Conservation (phyloP, 257 asterid species). For the Salvia hispanica region DNA sequence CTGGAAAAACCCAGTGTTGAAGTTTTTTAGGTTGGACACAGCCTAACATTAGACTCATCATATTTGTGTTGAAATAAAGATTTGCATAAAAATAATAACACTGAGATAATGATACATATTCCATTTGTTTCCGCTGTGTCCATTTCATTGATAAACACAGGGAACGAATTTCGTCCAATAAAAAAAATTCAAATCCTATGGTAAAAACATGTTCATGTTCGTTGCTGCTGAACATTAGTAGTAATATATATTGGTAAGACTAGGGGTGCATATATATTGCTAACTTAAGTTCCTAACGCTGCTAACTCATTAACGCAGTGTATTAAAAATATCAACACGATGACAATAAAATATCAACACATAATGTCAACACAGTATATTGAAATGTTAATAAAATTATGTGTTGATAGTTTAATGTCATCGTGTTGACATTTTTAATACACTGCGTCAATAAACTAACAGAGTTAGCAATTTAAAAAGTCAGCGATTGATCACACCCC, state of each 20-base stretch:
- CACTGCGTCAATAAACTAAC: too few relatives aligned
- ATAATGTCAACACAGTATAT: too few relatives aligned
- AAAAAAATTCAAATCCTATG: neutral
- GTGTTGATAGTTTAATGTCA: too few relatives aligned
- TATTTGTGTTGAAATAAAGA: neutral
- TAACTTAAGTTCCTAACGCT: neutral
- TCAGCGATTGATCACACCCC: too few relatives aligned
- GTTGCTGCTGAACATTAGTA: neutral
- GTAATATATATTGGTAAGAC: neutral
- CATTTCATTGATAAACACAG: neutral
- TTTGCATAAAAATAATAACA: constrained; percentile 15
- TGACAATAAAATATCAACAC: too few relatives aligned
- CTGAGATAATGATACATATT: neutral
- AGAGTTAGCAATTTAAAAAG: too few relatives aligned
- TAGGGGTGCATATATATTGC: too few relatives aligned
- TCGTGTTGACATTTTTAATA: too few relatives aligned
- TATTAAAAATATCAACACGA: too few relatives aligned
- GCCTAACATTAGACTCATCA: constrained; percentile 18
- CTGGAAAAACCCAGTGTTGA: constrained; percentile 18
- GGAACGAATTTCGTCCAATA: neutral
- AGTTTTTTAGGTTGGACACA: constrained; percentile 4
- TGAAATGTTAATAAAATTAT: too few relatives aligned
- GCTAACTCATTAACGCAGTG: neutral
- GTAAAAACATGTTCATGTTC: neutral
- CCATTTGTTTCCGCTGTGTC: neutral